Evolutionary conservation across 2,329 filamentous ascomycete genomes (phyloP).

Genomic region (Ceratocystis ficicola): DNA sequence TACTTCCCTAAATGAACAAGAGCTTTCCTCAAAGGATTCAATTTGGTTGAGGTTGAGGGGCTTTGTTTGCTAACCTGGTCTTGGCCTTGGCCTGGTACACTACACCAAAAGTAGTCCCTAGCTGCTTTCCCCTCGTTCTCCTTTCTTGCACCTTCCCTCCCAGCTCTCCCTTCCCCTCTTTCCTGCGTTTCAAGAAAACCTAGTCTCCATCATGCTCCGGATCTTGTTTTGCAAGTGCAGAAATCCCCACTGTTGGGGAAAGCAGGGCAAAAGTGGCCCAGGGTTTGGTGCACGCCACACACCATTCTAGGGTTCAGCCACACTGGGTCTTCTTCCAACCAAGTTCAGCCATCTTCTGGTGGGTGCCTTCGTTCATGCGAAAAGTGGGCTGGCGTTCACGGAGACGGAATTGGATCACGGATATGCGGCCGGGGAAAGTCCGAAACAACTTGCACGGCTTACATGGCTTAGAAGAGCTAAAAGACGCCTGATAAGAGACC

Average conservation of each 20-base stretch:
- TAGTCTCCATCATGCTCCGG: neutral
- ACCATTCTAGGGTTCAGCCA: neutral
- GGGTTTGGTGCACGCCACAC: neutral
- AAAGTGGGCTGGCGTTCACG: neutral
- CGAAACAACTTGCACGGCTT: neutral
- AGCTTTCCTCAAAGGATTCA: slow-evolving; percentile 2
- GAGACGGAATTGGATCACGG: neutral
- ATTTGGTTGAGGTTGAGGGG: slow-evolving; percentile 21
- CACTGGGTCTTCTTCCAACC: neutral
- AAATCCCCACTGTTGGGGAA: neutral
- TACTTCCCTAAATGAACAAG: neutral
- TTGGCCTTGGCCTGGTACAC: neutral
- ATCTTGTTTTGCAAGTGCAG: neutral
- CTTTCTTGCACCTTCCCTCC: neutral
- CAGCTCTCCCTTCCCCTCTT: neutral
- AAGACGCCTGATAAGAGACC: neutral
- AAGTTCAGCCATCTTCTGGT: neutral
- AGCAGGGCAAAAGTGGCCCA: neutral
- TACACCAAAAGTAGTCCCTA: neutral
- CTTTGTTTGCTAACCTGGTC: neutral
- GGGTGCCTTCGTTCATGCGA: neutral
- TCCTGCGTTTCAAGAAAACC: neutral
- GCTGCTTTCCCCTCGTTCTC: neutral
- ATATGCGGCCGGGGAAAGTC: slow-evolving; percentile 5
- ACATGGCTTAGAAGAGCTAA: neutral